Conservation (phyloP, 441 rosid species). For the Adansonia rubrostipa region DNA sequence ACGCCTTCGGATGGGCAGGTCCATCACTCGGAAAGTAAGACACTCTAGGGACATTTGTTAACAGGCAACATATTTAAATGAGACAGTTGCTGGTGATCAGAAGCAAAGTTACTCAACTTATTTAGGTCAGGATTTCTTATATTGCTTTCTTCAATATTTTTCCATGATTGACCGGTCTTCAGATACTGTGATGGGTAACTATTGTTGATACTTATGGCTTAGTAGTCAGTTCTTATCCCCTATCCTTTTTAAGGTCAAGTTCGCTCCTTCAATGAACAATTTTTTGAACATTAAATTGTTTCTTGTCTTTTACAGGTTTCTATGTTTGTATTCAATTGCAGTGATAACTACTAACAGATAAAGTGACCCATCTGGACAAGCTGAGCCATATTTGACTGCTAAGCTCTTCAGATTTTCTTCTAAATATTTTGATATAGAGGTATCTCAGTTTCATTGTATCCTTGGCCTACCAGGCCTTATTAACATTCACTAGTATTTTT, state of each 20-base stretch:
- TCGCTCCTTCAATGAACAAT: not conserved
- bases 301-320: not conserved
- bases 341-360: not conserved
- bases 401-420: not conserved
- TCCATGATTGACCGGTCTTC: not conserved
- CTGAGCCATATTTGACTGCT: not conserved
- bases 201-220: not conserved
- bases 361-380: not conserved
- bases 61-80: conserved; percentile 18
- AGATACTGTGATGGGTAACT: not conserved
- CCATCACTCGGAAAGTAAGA: conserved; percentile 72
- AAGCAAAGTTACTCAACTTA: not conserved
- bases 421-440: not conserved
- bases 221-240: not conserved
- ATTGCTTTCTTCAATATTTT: not conserved
- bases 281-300: not conserved
- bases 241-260: not conserved
- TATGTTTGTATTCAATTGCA: not conserved
- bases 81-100: not conserved
- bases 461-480: not conserved
- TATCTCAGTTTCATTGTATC: not conserved
- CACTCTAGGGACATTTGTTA: conserved; percentile 48
- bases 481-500: not conserved
- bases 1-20: conserved; percentile 91
- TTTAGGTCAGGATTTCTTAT: not conserved